A percentile compares a stretch with the other conserved stretches of the same genome.
These are phyloP conservation scores for Phoma sp. DNA, from an alignment of 2,329 filamentous ascomycete species.

Conservation along the genomic window DNA sequence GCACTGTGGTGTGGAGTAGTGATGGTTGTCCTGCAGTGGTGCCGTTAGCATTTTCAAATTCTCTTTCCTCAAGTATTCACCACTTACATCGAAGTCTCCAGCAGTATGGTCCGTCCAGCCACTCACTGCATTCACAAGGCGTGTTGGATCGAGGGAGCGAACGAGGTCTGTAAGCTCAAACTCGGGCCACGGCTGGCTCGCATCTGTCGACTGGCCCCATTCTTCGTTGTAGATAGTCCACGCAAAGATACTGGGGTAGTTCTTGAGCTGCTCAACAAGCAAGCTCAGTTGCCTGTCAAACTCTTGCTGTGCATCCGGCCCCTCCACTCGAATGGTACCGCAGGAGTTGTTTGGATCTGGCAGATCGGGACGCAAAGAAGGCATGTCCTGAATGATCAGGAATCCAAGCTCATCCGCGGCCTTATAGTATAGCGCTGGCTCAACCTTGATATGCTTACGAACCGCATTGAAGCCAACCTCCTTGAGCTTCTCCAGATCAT, in stretches of 20 bases:
- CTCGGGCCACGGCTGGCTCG: conserved; percentile 59
- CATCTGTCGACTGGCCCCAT: conserved; percentile 65
- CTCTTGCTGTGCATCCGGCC: conserved; percentile 62
- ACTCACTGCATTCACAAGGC: conserved; percentile 67
- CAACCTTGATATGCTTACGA: conserved; percentile 75
- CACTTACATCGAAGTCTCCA: conserved; percentile 61
- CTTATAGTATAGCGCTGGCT: conserved; percentile 70
- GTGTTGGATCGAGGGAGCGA: conserved; percentile 65
- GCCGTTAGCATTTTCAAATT: neutral
- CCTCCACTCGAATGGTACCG: conserved; percentile 22
- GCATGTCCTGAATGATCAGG: conserved; percentile 76
- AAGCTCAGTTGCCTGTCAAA: conserved; percentile 69
- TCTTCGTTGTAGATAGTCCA: conserved; percentile 78
- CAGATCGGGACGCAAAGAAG: conserved; percentile 55
- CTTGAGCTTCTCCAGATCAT: conserved; percentile 69
- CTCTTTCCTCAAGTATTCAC: neutral
- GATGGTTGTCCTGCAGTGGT: conserved; percentile 66
- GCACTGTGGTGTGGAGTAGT: conserved; percentile 75
- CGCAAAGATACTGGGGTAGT: conserved; percentile 68
- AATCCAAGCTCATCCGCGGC: conserved; percentile 71
- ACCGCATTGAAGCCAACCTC: conserved; percentile 72
- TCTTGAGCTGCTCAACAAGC: conserved; percentile 68
- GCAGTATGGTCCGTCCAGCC: conserved; percentile 74
- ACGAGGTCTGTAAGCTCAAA: conserved; percentile 63
- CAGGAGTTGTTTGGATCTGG: conserved; percentile 21